A percentile compares a stretch with the other conserved stretches of the same genome.
Conservation (phyloP, 2,329 filamentous ascomycete species). For the Passalora sequoiae region DNA sequence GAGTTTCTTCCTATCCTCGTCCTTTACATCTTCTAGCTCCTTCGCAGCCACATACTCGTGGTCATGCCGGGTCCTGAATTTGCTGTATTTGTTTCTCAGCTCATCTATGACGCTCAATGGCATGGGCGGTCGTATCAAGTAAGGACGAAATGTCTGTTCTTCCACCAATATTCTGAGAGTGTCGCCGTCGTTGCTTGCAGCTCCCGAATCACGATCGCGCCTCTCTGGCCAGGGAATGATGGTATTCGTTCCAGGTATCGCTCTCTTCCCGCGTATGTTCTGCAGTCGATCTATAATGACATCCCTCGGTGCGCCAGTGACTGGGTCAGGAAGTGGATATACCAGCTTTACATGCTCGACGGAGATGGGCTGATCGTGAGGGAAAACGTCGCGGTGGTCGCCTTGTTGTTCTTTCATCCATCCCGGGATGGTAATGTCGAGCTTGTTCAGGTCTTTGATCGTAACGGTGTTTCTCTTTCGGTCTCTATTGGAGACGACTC, state of each 20-base stretch:
- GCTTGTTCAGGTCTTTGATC: constrained; percentile 39
- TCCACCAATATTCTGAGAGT: constrained; percentile 74
- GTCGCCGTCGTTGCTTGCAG: constrained; percentile 58
- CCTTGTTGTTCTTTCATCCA: constrained; percentile 40
- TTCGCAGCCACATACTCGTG: constrained; percentile 64
- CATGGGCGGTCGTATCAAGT: constrained; percentile 70
- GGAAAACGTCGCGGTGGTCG: constrained; percentile 30
- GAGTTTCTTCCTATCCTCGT: constrained; percentile 41
- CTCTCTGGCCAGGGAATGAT: constrained; percentile 71
- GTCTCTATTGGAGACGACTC: constrained; percentile 57
- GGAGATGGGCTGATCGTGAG: constrained; percentile 45
- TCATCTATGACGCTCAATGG: constrained; percentile 75
- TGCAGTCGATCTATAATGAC: constrained; percentile 70
- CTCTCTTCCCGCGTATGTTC: constrained; percentile 28
- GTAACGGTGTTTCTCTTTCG: constrained; percentile 31
- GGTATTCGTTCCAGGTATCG: constrained; percentile 66
- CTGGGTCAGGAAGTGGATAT: constrained; percentile 63
- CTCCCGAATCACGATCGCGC: constrained; percentile 37
- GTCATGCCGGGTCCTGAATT: constrained; percentile 76
- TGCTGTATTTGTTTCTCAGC: constrained; percentile 74
- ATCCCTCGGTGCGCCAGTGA: constrained; percentile 63
- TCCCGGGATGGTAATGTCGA: constrained; percentile 40
- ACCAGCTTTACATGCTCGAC: constrained; percentile 75
- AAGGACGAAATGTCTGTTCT: constrained; percentile 69
- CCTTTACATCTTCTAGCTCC: constrained; percentile 53